Base-by-base conservation (phyloP, 345 rosid species). In the Ceriops zippeliana region DNA sequence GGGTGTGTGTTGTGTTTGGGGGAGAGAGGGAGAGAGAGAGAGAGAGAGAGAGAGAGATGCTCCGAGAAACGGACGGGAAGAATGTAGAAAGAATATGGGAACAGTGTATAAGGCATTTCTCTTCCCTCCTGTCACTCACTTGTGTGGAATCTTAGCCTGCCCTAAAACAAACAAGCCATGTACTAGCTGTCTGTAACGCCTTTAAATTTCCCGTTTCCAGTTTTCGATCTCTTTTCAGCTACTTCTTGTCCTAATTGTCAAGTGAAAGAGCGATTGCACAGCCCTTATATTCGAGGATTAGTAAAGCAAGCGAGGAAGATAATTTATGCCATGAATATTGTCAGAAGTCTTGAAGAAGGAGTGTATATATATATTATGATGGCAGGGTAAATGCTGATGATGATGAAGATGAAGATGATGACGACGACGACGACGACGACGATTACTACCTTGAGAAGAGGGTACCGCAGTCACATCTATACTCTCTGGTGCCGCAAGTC, bases 401-500 rank as follows among this genome's bases (percentile, higher is more conserved):
- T 34, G 35, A 30, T 30, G 42, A 6, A 1, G 42, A 35, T 6
- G 42, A 8, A 5, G 57, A n/a, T 6, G 24, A 52, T 6, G 27
- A 9, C 6, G 57, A 52, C 1, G 24, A 52, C n/a, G 42, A 37
- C n/a, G 57, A 52, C n/a, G 38, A 11, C 2, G 58, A 53, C 22
- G 22, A 21, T 21, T 3, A 54, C 15, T 34, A 89, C 96, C 96
- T 84, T 10, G 96, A 87, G 80, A 87, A 89, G 75, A 87, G 87
- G 68, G 96, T 89, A 66, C 96, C 92, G 73, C 96, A 89, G 70
- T 87, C 92, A 71, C 96, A 89, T 69, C 89, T 73, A 72, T 87
- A 89, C 64, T 89, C 96, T 74, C 90, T 62, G 22, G 96, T 89
- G 58, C 96, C 96, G 61, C 96, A 89, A 51, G 90, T 89, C 47